These are phyloP conservation scores for Lizonia empirigonia DNA, from an alignment of 2,329 filamentous ascomycete species.

Conservation along the genomic window DNA sequence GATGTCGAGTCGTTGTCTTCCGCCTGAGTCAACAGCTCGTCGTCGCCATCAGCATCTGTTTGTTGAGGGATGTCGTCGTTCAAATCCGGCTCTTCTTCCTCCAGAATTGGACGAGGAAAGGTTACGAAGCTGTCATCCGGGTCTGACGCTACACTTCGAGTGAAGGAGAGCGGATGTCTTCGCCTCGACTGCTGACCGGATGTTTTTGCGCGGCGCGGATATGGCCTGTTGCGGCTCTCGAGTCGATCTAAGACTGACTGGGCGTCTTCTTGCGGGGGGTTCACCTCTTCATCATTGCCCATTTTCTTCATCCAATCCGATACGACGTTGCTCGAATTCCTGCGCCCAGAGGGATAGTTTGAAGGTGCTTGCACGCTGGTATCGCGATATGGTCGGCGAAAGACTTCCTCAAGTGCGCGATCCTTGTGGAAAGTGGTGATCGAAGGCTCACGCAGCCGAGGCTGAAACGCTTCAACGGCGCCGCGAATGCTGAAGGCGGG, in stretches of 20 bases:
- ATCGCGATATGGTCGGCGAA: conserved; percentile 70
- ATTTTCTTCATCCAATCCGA: conserved; percentile 85
- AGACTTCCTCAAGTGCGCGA: conserved; percentile 87
- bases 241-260: conserved; percentile 63
- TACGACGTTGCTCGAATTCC: conserved; percentile 80
- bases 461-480: conserved; percentile 69
- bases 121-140: conserved; percentile 53
- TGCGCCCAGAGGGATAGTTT: conserved; percentile 59
- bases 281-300: conserved; percentile 64
- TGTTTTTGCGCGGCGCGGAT: conserved; percentile 59
- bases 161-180: conserved; percentile 58
- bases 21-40: conserved; percentile 81
- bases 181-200: conserved; percentile 37
- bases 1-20: conserved; percentile 52
- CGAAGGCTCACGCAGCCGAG: conserved; percentile 81
- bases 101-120: conserved; percentile 46
- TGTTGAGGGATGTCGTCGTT: conserved; percentile 60
- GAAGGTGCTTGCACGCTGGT: conserved; percentile 51
- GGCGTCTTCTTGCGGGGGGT: conserved; percentile 67
- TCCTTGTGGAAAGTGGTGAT: conserved; percentile 90
- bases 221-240: conserved; percentile 59
- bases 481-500: conserved; percentile 50
- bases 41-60: conserved; percentile 86
- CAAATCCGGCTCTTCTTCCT: conserved; percentile 54
- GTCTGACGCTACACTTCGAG: conserved; percentile 62